These are phyloP conservation scores for Lyophyllum shimeji DNA, from an alignment of 768 basidiomycete species.

Conservation along the genomic window DNA sequence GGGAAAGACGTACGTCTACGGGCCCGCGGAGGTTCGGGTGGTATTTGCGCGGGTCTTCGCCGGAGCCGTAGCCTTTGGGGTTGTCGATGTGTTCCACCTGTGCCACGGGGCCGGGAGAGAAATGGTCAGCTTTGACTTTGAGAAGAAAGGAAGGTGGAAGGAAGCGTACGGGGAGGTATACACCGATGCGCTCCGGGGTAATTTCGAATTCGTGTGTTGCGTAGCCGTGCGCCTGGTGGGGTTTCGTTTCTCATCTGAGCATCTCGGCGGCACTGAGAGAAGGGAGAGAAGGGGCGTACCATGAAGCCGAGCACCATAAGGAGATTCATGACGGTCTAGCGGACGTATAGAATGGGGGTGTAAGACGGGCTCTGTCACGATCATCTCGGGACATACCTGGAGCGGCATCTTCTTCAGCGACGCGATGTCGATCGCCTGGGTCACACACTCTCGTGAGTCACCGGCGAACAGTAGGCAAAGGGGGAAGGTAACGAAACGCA, in stretches of 20 bases:
- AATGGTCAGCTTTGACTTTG: background rate
- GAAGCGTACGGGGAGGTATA: slow-evolving; percentile 75
- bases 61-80: slow-evolving; percentile 85
- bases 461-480: background rate
- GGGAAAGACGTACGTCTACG: slow-evolving; percentile 56
- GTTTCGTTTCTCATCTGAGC: background rate
- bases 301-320: slow-evolving; percentile 91
- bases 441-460: slow-evolving; percentile 1
- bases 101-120: background rate
- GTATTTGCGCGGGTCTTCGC: slow-evolving; percentile 79
- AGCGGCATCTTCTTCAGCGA: slow-evolving; percentile 70
- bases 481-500: slow-evolving; percentile 18
- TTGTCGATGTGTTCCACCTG: slow-evolving; percentile 91
- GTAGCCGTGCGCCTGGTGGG: slow-evolving; percentile 69
- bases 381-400: slow-evolving; percentile 46
- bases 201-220: slow-evolving; percentile 87
- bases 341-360: too few species aligned
- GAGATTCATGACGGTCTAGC: slow-evolving; percentile 81
- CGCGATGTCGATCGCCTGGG: slow-evolving; percentile 78
- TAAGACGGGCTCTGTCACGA: background rate
- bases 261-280: background rate
- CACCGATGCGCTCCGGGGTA: slow-evolving; percentile 76
- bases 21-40: slow-evolving; percentile 78
- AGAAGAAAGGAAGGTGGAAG: background rate
- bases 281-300: slow-evolving; percentile 35